Conservation (phyloP, 192 early-diverging fungal species). For the Obelidium mucronatum region DNA sequence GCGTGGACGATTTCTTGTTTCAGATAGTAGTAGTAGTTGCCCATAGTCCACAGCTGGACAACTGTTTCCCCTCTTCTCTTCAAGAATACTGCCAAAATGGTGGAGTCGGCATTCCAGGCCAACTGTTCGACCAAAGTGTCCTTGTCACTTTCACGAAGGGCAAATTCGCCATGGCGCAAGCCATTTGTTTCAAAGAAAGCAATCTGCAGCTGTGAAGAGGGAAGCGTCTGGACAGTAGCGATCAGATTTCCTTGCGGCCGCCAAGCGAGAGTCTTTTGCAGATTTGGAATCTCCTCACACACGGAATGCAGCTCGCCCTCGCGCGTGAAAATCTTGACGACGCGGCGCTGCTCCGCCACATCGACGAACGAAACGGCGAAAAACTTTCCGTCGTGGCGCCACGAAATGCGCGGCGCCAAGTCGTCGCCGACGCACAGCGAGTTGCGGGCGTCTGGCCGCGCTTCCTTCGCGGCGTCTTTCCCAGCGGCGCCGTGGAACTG, state of each 20-base stretch:
- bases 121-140: constrained; percentile 57
- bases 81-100: constrained; percentile 74
- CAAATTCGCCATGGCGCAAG: constrained; percentile 91
- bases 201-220: constrained; percentile 79
- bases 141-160: constrained; percentile 62
- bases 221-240: constrained; percentile 76
- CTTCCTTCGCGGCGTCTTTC: constrained; percentile 69
- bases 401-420: constrained; percentile 74
- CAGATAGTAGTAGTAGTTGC: constrained; percentile 97
- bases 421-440: constrained; percentile 70
- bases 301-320: constrained; percentile 86
- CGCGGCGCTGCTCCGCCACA: constrained; percentile 51
- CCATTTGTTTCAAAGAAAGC: constrained; percentile 97
- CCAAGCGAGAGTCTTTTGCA: constrained; percentile 86
- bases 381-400: constrained; percentile 89
- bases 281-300: constrained; percentile 75
- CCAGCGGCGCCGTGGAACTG: constrained; percentile 95
- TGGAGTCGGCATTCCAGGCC: constrained; percentile 91
- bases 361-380: constrained; percentile 81
- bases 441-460: constrained; percentile 49
- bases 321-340: constrained; percentile 82
- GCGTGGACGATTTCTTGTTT: constrained; percentile 79
- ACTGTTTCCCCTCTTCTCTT: constrained; percentile 28
- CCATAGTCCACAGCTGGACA: constrained; percentile 91
- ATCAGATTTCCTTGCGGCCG: constrained; percentile 86